Base-by-base conservation (phyloP, 345 rosid species). In the Cochlearia excelsa region DNA sequence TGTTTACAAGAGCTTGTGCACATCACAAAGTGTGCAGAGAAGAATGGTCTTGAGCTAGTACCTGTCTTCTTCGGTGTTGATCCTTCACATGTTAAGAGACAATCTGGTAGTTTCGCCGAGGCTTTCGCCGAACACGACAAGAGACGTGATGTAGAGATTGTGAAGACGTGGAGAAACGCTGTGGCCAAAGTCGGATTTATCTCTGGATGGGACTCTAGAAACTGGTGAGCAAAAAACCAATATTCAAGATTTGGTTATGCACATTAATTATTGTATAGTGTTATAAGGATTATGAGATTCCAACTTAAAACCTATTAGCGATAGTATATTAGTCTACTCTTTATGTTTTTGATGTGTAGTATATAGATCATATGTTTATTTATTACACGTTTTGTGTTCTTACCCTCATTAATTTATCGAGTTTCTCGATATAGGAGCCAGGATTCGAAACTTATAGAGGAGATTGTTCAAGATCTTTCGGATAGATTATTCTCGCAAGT, bases 51-150 rank as follows among this genome's bases (percentile, higher is more conserved):
- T 9, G 39, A 26, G 2, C n/a, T 78, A 16, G 44, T 78, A 3
- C 79, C 79, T 1, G 41, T 78, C 9, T 78, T 78, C 74, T 71
- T 54, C 1, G 69, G 65, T 2, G 77, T 77, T 1, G 71, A 77
- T 7, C 73, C 78, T 57, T 58, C 71, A 3, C 61, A 71, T 41
- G 63, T 71, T 3, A 71, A 66, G 71, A 65, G 26, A 40, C 75
- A 59, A 33, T 43, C 54, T 9, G 66, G 71, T 3, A 59, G 43
- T 35, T 71, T 58, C n/a, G 71, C 60, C 1, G 29, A 46, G 35
- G 75, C 71, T 1, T 71, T 71, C 9, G 30, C 51, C 30, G 26
- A 53, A 46, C 75, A 72, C 31, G 44, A 52, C 0, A 58, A 54
- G 63, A 48, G 63, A 6, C 46, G 23, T 40, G 46, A 60, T 7